phyloP scores from a whole-genome alignment of 2,329 filamentous ascomycete genomes.

The Venturia oleaginea region DNA sequence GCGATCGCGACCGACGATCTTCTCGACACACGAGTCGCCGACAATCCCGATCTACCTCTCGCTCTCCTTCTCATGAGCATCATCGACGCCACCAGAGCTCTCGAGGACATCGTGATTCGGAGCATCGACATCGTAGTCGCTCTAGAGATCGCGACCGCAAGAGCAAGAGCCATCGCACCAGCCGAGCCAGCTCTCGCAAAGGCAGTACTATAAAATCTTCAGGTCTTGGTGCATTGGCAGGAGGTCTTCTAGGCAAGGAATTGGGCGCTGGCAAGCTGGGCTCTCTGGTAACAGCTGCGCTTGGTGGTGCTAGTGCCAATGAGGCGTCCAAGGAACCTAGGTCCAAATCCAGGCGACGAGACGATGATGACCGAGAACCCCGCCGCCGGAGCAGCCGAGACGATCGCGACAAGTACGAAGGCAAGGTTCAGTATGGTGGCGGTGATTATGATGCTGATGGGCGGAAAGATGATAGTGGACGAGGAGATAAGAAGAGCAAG shows the following conservation, averaged over 20 bases:
- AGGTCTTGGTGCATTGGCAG: constrained; percentile 7
- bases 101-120: background rate
- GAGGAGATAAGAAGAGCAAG: background rate
- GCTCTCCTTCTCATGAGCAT: constrained; percentile 3
- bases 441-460: constrained; percentile 4
- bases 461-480: background rate
- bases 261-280: constrained; percentile 8
- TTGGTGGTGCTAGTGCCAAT: constrained; percentile 6
- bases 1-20: background rate
- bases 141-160: constrained; percentile 4
- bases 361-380: background rate
- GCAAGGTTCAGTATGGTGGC: constrained; percentile 3
- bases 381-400: background rate
- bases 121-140: background rate
- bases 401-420: constrained; percentile 1
- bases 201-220: background rate
- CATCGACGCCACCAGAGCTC: background rate
- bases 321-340: background rate
- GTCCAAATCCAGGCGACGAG: background rate
- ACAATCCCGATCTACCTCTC: background rate
- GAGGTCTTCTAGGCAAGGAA: constrained; percentile 7
- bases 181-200: constrained; percentile 5
- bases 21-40: background rate
- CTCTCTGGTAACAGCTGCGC: background rate
- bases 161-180: background rate